Evolutionary conservation across 257 asterid species (phyloP).

Genomic region (Perilla frutescens): DNA sequence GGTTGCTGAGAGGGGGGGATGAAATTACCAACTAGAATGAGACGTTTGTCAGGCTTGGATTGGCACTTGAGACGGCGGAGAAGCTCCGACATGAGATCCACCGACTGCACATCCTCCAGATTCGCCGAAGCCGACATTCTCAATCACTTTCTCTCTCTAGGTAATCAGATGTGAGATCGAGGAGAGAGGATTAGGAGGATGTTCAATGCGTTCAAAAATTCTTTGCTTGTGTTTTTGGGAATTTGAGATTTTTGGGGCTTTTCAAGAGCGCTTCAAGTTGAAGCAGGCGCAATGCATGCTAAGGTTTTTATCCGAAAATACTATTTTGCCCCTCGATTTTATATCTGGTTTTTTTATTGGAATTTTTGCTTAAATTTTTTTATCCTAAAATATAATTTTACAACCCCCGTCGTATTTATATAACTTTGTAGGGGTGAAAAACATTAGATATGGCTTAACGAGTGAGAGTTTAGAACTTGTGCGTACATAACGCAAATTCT

Average conservation of each 20-base stretch:
- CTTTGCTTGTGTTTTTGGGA: constrained; percentile 38
- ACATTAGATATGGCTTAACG: no score
- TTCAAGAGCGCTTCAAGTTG: constrained; percentile 24
- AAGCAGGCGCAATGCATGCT: constrained; percentile 24
- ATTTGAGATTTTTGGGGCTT: constrained; percentile 25
- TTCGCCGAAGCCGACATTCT: constrained; percentile 39
- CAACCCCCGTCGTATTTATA: no score
- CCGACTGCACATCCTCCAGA: constrained; percentile 75
- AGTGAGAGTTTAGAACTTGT: no score
- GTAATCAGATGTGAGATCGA: neutral
- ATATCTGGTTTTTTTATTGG: no score
- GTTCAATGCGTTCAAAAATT: constrained; percentile 15
- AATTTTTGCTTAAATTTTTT: no score
- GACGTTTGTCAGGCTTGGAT: constrained; percentile 81
- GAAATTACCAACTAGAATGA: constrained; percentile 70
- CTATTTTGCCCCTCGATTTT: constrained; percentile 22
- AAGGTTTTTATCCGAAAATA: neutral
- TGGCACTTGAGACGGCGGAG: constrained; percentile 85
- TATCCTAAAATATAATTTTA: no score
- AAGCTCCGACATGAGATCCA: constrained; percentile 77
- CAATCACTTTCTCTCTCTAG: constrained; percentile 26
- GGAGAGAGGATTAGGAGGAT: neutral
- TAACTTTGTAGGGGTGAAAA: no score
- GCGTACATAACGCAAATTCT: no score
- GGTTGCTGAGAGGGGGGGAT: neutral